A percentile compares a stretch with the other conserved stretches of the same genome.
Evolutionary conservation across 2,329 filamentous ascomycete species (phyloP).

Genomic region (Chaetomiaceae sp.): DNA sequence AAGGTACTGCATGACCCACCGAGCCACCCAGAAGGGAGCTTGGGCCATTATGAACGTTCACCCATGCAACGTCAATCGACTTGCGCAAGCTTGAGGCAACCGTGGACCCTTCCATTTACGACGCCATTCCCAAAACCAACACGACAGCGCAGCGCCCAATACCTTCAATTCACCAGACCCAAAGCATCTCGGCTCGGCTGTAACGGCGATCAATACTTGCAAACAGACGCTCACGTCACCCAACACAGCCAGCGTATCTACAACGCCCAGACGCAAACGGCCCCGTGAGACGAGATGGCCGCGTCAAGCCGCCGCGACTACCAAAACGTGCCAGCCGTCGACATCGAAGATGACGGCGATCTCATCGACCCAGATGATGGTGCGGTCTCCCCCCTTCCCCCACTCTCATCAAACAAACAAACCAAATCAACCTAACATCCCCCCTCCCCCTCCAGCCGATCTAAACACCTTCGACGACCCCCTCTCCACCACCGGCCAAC

Average conservation of each 20-base stretch:
- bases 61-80: slow-evolving; percentile 16
- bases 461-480: slow-evolving; percentile 93
- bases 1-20: too few species aligned
- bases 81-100: slow-evolving; percentile 16
- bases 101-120: slow-evolving; percentile 12
- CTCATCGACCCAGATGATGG: slow-evolving; percentile 76
- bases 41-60: slow-evolving; percentile 14
- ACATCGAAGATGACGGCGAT: slow-evolving; percentile 50
- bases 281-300: slow-evolving; percentile 34
- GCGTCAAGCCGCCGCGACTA: slow-evolving; percentile 46
- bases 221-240: background rate
- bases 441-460: slow-evolving; percentile 51
- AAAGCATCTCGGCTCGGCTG: background rate
- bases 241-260: background rate
- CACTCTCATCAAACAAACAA: background rate
- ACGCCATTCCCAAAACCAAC: background rate
- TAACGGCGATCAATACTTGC: too few species aligned
- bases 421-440: slow-evolving; percentile 2
- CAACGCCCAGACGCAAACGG: background rate
- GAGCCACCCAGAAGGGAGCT: too few species aligned
- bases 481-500: slow-evolving; percentile 44
- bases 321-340: slow-evolving; percentile 44
- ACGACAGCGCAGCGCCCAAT: background rate
- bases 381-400: slow-evolving; percentile 34
- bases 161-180: too few species aligned